Conservation (phyloP, 164 flowering plant species). For the Magnolia kwangsiensis region DNA sequence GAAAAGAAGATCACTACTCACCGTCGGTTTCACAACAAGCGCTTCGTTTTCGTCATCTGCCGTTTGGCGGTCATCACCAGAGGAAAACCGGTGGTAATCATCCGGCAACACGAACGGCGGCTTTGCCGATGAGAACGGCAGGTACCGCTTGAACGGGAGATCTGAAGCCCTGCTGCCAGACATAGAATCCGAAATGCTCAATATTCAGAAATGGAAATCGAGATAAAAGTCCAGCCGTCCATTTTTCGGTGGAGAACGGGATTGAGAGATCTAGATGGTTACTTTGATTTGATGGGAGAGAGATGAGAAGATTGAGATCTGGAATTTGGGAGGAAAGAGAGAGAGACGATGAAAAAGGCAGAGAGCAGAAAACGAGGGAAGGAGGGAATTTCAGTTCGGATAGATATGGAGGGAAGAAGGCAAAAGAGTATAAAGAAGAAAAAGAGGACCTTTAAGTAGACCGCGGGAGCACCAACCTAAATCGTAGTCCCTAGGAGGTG, state of each 20-base stretch:
- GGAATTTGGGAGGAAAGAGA: not conserved
- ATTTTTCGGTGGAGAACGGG: not conserved
- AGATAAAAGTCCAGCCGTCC: not conserved
- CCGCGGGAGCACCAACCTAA: too few species aligned
- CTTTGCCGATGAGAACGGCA: constrained; percentile 25
- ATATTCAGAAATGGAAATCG: not conserved
- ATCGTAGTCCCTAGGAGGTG: too few species aligned
- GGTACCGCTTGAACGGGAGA: constrained; percentile 34
- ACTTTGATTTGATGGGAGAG: constrained; percentile 15
- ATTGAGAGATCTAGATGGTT: constrained; percentile 2
- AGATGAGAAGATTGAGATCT: constrained; percentile 9
- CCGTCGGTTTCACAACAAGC: constrained; percentile 25
- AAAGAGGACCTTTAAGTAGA: too few species aligned
- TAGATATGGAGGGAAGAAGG: constrained; percentile 84
- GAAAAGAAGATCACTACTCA: too few species aligned
- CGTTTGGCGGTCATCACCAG: constrained; percentile 1
- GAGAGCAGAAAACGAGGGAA: constrained; percentile 59
- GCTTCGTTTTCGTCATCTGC: constrained; percentile 17
- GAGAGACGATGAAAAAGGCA: constrained; percentile 16
- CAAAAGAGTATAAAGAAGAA: not conserved
- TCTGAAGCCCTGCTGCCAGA: constrained; percentile 33
- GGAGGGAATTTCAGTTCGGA: constrained; percentile 59
- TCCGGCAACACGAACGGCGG: constrained; percentile 27
- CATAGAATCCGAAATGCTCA: constrained; percentile 25
- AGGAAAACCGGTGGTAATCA: constrained; percentile 26